Percentiles rank a stretch among this genome's conserved stretches.
phyloP scores from a whole-genome alignment of 2,329 filamentous ascomycete species.

The Incumbomyces delicatus region DNA sequence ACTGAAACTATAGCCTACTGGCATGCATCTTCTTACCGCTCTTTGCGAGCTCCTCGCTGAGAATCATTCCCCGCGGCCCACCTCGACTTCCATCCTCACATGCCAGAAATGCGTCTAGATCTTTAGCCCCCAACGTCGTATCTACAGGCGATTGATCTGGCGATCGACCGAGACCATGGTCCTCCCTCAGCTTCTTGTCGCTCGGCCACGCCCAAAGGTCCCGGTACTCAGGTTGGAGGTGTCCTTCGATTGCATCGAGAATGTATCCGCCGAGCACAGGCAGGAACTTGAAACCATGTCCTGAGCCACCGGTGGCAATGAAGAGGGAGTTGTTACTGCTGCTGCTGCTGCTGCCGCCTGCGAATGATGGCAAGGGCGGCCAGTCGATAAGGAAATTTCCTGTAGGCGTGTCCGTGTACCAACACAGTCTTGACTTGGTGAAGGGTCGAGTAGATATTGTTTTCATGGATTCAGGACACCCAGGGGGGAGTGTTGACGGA shows the following conservation, averaged over 20 bases:
- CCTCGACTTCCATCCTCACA: constrained; percentile 32
- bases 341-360: background rate
- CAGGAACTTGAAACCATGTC: constrained; percentile 59
- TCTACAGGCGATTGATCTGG: background rate
- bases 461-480: background rate
- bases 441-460: constrained; percentile 42
- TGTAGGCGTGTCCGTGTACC: constrained; percentile 65
- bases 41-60: constrained; percentile 27
- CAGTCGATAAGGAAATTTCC: constrained; percentile 63
- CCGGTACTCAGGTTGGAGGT: constrained; percentile 31
- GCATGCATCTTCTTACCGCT: background rate
- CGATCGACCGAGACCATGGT: background rate
- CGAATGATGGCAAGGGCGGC: constrained; percentile 46
- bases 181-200: constrained; percentile 8
- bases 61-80: constrained; percentile 31
- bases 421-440: constrained; percentile 55
- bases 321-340: constrained; percentile 27
- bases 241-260: constrained; percentile 37
- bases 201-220: constrained; percentile 35
- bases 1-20: no score
- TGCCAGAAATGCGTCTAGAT: constrained; percentile 24
- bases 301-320: constrained; percentile 43
- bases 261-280: constrained; percentile 52
- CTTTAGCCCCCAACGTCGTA: constrained; percentile 24
- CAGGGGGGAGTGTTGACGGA: background rate